Base-by-base conservation (phyloP, 192 early-diverging fungal genomes). In the Dimargaris xerosporica region DNA sequence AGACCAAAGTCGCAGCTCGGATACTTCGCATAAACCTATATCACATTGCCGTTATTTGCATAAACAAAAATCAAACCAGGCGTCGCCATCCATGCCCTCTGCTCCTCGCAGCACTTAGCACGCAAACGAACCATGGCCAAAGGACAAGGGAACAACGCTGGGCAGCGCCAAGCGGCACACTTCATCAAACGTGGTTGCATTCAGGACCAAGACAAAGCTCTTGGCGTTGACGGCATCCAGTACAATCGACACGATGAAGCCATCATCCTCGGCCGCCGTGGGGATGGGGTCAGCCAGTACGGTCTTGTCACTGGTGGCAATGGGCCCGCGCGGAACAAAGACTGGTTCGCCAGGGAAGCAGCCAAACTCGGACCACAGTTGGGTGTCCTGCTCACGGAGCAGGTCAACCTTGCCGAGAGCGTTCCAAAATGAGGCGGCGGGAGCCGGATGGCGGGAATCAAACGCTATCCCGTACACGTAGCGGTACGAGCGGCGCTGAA, bases 281-380 rank as follows among this genome's bases (percentile, higher is more conserved):
- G 66, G 62, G 12, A n/a, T n/a, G 45, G 17, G 9, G 10, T 42
- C 61, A 1, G 26, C 16, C 23, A 11, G 4, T 11, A 25, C 55
- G 1, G 4, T 11, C 55, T 39, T 58, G 34, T 42, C 23, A 4
- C 12, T 3, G 11, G 2, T 44, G 55, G 3, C 17, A 25, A 21
- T 25, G 23, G 55, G 65, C 65, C 67, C 34, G 39, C 63, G 74
- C 45, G 87, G 83, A 29, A 93, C 81, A 77, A 90, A 93, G 19
- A 85, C 65, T 0, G 90, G 82, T 71, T 93, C 87, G 11, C 85
- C 84, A 30, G 90, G 87, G 62, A 80, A 88, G 68, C 84, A 85
- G 66, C 85, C 72, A 51, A 76, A 77, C 66, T 85, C 74, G 48
- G 73, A 63, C 75, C 75, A 76, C 5, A 69, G 54, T 52, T 67